Percentiles rank a stretch among this genome's conserved stretches.
These are phyloP conservation scores for Exophiala viscosa DNA, from an alignment of 2,329 filamentous ascomycete genomes.

Conservation along the genomic window DNA sequence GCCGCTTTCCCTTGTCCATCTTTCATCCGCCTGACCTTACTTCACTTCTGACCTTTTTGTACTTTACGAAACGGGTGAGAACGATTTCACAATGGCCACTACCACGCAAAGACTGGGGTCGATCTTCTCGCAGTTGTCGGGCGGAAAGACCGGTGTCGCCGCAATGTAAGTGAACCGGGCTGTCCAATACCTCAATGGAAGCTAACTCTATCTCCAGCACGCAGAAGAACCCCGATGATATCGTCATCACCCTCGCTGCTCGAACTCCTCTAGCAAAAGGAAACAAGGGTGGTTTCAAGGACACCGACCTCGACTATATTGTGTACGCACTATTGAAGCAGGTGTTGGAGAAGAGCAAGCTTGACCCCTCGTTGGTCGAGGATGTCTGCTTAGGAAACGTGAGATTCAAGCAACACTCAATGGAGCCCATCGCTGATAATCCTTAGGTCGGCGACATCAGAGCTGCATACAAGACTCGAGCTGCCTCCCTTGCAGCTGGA, in stretches of 20 bases:
- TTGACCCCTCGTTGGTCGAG: slow-evolving; percentile 77
- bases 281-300: slow-evolving; percentile 90
- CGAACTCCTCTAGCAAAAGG: slow-evolving; percentile 87
- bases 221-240: slow-evolving; percentile 89
- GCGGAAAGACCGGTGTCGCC: slow-evolving; percentile 66
- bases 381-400: slow-evolving; percentile 94
- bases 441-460: slow-evolving; percentile 72
- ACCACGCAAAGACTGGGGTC: slow-evolving; percentile 80
- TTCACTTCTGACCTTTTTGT: no score
- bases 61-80: background rate
- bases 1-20: background rate
- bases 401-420: slow-evolving; percentile 33
- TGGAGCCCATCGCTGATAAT: background rate
- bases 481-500: slow-evolving; percentile 82
- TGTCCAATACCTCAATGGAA: background rate
- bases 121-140: slow-evolving; percentile 80
- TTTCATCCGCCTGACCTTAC: background rate
- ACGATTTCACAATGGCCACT: slow-evolving; percentile 61
- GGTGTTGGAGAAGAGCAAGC: slow-evolving; percentile 65
- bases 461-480: slow-evolving; percentile 85
- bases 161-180: slow-evolving; percentile 63
- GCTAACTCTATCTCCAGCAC: slow-evolving; percentile 53
- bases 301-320: slow-evolving; percentile 83
- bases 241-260: slow-evolving; percentile 90
- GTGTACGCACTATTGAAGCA: slow-evolving; percentile 78